phyloP scores from a whole-genome alignment of 2,329 filamentous ascomycete species.

The Malbranchea cinnamomea region DNA sequence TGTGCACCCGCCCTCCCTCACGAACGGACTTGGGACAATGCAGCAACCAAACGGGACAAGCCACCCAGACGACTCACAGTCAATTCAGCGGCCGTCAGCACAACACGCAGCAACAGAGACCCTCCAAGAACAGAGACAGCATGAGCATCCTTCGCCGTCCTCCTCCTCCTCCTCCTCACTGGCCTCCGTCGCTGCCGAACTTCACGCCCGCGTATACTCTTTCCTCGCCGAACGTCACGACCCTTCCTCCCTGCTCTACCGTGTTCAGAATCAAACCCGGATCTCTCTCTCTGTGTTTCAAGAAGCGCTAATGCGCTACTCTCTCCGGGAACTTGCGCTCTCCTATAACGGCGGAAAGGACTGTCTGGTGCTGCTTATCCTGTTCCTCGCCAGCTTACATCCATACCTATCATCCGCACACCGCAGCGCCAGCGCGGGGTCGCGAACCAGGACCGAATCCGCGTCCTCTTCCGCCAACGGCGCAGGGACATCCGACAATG shows the following conservation, averaged over 20 bases:
- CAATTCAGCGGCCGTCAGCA: neutral
- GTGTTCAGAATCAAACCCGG: constrained; percentile 60
- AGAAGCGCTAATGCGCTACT: constrained; percentile 60
- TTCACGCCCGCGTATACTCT: constrained; percentile 44
- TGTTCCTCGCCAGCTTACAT: constrained; percentile 57
- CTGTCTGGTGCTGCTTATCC: constrained; percentile 78
- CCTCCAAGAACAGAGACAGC: constrained; percentile 1
- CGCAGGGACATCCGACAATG: neutral
- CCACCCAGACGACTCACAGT: too few species aligned
- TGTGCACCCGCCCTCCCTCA: too few species aligned
- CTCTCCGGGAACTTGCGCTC: constrained; percentile 64
- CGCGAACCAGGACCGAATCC: neutral
- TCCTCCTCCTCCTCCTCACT: constrained; percentile 17
- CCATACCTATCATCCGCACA: constrained; percentile 4
- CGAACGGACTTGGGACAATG: too few species aligned
- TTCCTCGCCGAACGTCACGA: constrained; percentile 50
- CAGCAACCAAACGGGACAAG: too few species aligned
- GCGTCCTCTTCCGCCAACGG: constrained; percentile 1
- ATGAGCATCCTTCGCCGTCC: constrained; percentile 3
- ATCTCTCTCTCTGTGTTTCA: constrained; percentile 58
- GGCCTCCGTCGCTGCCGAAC: constrained; percentile 48
- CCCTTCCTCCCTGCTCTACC: constrained; percentile 39
- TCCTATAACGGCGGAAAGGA: constrained; percentile 98
- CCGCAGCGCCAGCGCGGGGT: neutral
- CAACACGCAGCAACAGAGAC: neutral